Conservation (phyloP, 2,329 filamentous ascomycete genomes). For the Alternaria angustiovoidea region DNA sequence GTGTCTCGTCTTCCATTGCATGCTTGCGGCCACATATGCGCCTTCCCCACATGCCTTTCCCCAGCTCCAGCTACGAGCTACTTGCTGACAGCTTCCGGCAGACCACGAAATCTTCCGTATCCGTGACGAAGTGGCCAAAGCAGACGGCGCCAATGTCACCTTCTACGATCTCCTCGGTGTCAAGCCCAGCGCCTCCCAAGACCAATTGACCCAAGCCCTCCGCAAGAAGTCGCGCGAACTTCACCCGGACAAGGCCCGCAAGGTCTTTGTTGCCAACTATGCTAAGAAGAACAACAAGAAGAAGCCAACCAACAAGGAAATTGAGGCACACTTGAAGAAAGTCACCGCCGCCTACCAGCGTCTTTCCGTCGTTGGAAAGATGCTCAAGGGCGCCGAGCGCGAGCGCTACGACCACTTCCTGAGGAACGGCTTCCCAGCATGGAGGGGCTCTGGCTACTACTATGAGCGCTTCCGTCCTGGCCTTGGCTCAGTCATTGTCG, state of each 20-base stretch:
- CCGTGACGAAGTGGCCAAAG: slow-evolving; percentile 80
- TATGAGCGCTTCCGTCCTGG: slow-evolving; percentile 93
- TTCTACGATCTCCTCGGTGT: slow-evolving; percentile 95
- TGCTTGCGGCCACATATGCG: slow-evolving; percentile 12
- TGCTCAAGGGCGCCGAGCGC: slow-evolving; percentile 80
- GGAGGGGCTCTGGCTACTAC: slow-evolving; percentile 99
- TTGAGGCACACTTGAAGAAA: slow-evolving; percentile 79
- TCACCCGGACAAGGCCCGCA: slow-evolving; percentile 95
- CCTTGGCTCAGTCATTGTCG: slow-evolving; percentile 81
- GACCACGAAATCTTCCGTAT: slow-evolving; percentile 98
- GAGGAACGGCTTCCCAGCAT: slow-evolving; percentile 88
- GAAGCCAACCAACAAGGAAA: slow-evolving; percentile 74
- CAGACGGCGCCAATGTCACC: slow-evolving; percentile 79
- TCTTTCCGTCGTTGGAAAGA: slow-evolving; percentile 82
- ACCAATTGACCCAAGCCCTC: slow-evolving; percentile 94
- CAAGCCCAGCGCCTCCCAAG: slow-evolving; percentile 73
- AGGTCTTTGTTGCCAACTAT: slow-evolving; percentile 77
- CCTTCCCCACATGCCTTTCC: slow-evolving; percentile 21
- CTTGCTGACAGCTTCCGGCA: slow-evolving; percentile 51
- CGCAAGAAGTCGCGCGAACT: slow-evolving; percentile 83
- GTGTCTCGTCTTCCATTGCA: slow-evolving; percentile 13
- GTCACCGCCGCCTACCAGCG: slow-evolving; percentile 85
- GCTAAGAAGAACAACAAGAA: slow-evolving; percentile 60
- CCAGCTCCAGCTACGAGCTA: not conserved
- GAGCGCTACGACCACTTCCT: slow-evolving; percentile 96